Conservation (phyloP, 192 early-diverging fungal genomes). For the Funneliformis mosseae region DNA sequence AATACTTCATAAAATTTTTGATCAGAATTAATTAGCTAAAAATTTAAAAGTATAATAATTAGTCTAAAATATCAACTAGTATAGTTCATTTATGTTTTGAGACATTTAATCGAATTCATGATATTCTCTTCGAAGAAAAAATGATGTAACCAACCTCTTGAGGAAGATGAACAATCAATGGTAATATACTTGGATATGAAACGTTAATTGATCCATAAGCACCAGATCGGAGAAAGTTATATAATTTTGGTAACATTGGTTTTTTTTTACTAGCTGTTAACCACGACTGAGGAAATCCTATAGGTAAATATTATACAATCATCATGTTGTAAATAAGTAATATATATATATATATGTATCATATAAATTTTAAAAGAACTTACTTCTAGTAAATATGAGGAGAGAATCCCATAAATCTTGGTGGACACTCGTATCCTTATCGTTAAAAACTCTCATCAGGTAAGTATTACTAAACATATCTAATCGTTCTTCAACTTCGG, state of each 20-base stretch:
- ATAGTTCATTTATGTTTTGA: too few species aligned
- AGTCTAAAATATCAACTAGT: background rate
- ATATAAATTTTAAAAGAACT: background rate
- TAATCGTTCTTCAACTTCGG: conserved; percentile 48
- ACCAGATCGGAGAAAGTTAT: conserved; percentile 67
- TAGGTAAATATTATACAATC: background rate
- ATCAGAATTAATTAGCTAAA: conserved; percentile 35
- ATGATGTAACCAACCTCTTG: conserved; percentile 36
- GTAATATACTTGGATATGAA: conserved; percentile 78
- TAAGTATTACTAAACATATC: conserved; percentile 58
- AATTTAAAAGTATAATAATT: background rate
- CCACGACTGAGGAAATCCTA: conserved; percentile 67
- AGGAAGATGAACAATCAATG: conserved; percentile 69
- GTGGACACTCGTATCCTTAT: conserved; percentile 72
- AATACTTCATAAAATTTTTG: conserved; percentile 57
- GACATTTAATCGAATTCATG: background rate
- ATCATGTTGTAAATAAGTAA: background rate
- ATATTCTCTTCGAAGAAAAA: background rate
- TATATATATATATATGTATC: background rate
- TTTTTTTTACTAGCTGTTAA: conserved; percentile 56
- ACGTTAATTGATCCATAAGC: conserved; percentile 64
- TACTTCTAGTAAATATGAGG: conserved; percentile 70
- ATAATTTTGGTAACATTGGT: conserved; percentile 62
- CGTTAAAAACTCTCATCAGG: conserved; percentile 67
- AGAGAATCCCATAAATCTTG: conserved; percentile 88